A percentile compares a stretch with the other conserved stretches of the same genome.
Conservation (phyloP, 371 early-diverging fungal genomes). For the Syncephalis plumigaleata region DNA sequence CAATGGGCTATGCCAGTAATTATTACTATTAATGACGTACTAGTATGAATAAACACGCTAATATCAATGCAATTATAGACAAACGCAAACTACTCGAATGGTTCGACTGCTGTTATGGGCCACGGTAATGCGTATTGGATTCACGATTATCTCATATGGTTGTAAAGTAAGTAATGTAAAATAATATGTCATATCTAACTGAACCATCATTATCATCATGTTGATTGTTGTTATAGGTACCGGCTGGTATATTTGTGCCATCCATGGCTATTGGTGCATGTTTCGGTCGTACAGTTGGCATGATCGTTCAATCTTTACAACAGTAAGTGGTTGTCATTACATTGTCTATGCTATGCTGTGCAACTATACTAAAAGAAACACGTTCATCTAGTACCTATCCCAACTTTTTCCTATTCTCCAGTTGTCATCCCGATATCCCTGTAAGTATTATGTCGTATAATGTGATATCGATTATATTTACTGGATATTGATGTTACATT, state of each 20-base stretch:
- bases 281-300: slow-evolving; percentile 79
- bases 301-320: slow-evolving; percentile 52
- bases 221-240: slow-evolving; percentile 23
- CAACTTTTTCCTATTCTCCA: slow-evolving; percentile 47
- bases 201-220: too few relatives aligned
- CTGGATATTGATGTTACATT: background rate
- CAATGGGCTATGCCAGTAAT: slow-evolving; percentile 44
- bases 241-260: slow-evolving; percentile 86
- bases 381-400: slow-evolving; percentile 28
- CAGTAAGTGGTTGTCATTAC: slow-evolving; percentile 7
- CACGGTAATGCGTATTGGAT: slow-evolving; percentile 34
- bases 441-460: slow-evolving; percentile 12
- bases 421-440: slow-evolving; percentile 56
- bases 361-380: background rate
- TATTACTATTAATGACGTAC: background rate
- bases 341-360: background rate
- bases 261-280: slow-evolving; percentile 83
- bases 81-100: slow-evolving; percentile 24
- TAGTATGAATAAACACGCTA: background rate
- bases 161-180: slow-evolving; percentile 18
- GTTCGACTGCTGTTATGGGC: slow-evolving; percentile 35
- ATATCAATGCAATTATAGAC: slow-evolving; percentile 5
- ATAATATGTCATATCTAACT: background rate
- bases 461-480: background rate
- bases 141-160: slow-evolving; percentile 66